A percentile compares a stretch with the other conserved stretches of the same genome.
These are phyloP conservation scores for Tetrahymena thermophila DNA, from an alignment of 73 alveolate species.

Conservation along the genomic window DNA sequence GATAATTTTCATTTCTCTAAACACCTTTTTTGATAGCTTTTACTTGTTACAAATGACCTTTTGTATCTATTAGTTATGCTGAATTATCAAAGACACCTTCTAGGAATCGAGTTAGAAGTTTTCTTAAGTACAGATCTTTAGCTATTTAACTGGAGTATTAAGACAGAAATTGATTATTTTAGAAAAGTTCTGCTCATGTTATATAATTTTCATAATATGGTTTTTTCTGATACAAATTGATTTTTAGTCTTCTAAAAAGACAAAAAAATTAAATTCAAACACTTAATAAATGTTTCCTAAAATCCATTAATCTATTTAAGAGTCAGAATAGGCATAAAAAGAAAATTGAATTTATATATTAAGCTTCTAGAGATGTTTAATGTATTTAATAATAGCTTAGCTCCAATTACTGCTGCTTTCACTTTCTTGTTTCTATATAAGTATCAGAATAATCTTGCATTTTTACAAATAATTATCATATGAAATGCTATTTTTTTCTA, in stretches of 20 bases:
- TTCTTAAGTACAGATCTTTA: neutral
- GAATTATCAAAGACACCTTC: neutral
- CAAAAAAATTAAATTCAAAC: neutral
- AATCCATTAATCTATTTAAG: neutral
- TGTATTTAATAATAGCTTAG: neutral
- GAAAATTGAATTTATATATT: neutral
- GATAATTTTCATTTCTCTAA: neutral
- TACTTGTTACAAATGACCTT: neutral
- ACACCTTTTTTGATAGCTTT: neutral
- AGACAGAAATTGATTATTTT: neutral
- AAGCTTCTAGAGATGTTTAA: neutral
- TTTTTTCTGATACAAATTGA: neutral
- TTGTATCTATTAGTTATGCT: neutral
- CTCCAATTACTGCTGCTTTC: neutral
- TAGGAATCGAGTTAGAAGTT: neutral
- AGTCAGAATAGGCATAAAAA: neutral
- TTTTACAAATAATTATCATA: neutral
- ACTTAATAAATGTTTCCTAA: neutral
- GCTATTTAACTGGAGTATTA: neutral
- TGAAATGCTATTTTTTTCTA: neutral
- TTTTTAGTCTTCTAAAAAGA: neutral
- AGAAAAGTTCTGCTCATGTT: neutral
- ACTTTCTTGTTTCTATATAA: neutral
- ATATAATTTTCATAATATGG: neutral
- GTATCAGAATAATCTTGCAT: neutral